Base-by-base conservation (phyloP, 2,329 filamentous ascomycete species). In the Ophiobolus disseminans region DNA sequence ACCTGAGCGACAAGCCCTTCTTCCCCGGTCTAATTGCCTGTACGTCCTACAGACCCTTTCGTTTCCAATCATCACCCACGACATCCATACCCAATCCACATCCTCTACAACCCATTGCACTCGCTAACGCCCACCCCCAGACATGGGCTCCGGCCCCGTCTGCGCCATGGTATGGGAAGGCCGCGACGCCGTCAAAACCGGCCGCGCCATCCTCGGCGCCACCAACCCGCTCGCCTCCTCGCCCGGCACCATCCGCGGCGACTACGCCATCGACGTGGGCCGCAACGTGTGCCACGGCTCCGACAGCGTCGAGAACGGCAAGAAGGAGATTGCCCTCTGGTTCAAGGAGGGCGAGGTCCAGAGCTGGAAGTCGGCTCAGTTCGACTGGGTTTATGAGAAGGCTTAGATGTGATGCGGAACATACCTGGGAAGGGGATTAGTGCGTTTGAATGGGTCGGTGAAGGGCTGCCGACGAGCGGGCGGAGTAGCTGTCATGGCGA, bases 251-350 rank as follows among this genome's bases (percentile, higher is more conserved):
- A 99, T 99, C 86, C 93, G 94, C 82, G 93, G 91, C 79, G 89
- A 93, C 83, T 91, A 78, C 78, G 89, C 89, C 78, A 89, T 93
- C 69, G 87, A 91, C 71, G 88, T 91, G 75, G 94, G 94, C 81
- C 91, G 93, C 79, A 99, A 99, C 85, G 91, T 97, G 82, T 97
- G 93, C 90, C 94, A 99, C 87, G 94, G 94, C 77, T 97, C 91
- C 79, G 94, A 99, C 86, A 87, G 84, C 76, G 93, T 99, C 80
- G 94, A 99, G 87, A 96, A 86, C 83, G 94, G 94, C 80, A 86
- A 97, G 89, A 97, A 97, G 90, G 94, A 99, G 85, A 99, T 99
- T 76, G 88, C 88, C 73, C 87, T 97, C 76, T 99, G 94, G 94
- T 99, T 99, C 89, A 87, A 89, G 80, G 82, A 89, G 66, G 86